Percentiles rank a stretch among this genome's conserved stretches.
Conservation (phyloP, 352 stramenopile species). For the Pythium aristosporum region DNA sequence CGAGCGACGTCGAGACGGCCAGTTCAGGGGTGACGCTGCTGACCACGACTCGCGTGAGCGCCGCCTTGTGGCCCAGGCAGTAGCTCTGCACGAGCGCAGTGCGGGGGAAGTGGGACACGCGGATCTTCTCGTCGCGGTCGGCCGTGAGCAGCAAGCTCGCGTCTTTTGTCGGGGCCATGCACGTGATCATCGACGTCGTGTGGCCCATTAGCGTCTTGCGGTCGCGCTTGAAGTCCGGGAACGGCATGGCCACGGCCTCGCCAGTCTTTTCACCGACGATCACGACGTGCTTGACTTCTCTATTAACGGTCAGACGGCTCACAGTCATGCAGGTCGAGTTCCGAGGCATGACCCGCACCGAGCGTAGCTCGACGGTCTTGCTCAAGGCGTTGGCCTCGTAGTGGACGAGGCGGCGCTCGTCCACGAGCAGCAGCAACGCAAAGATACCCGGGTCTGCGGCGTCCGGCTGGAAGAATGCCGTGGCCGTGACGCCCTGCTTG, state of each 20-base stretch:
- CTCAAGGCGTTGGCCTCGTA: constrained; percentile 59
- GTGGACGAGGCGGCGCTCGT: constrained; percentile 72
- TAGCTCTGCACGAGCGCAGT: constrained; percentile 78
- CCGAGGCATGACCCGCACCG: constrained; percentile 47
- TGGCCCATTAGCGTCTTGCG: constrained; percentile 77
- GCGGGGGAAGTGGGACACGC: constrained; percentile 78
- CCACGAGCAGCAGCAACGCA: constrained; percentile 59
- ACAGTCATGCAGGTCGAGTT: constrained; percentile 73
- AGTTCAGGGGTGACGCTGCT: constrained; percentile 46
- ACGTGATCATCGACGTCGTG: constrained; percentile 87
- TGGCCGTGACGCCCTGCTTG: constrained; percentile 26
- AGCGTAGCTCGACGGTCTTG: constrained; percentile 40
- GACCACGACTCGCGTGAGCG: constrained; percentile 58
- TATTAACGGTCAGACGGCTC: constrained; percentile 30
- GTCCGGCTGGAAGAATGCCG: constrained; percentile 28
- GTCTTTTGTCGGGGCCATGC: constrained; percentile 57
- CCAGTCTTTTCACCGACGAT: constrained; percentile 82
- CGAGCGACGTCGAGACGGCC: constrained; percentile 70
- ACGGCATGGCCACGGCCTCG: constrained; percentile 74
- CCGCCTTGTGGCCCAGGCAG: constrained; percentile 75
- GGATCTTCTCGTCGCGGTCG: constrained; percentile 84
- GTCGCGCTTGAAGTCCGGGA: constrained; percentile 64
- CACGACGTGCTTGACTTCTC: constrained; percentile 48
- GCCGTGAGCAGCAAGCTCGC: constrained; percentile 65
- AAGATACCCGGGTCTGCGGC: constrained; percentile 29